A percentile compares a stretch with the other conserved stretches of the same genome.
Evolutionary conservation across 2,329 filamentous ascomycete species (phyloP).

Genomic region (Aspergillus calidoustus): DNA sequence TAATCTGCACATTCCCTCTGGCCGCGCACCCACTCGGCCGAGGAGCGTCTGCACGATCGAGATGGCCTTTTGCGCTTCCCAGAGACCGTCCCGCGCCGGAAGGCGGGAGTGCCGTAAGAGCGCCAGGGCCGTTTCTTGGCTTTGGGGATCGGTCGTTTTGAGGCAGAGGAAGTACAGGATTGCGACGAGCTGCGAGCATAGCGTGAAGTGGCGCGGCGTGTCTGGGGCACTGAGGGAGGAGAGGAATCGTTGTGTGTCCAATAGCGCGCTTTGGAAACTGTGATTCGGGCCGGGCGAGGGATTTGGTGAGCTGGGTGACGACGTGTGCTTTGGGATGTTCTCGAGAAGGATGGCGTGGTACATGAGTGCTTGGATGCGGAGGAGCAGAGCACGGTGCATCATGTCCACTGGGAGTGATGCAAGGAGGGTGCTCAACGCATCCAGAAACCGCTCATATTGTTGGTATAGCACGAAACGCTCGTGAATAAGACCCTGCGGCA

Average conservation of each 20-base stretch:
- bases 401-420: not conserved
- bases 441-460: slow-evolving; percentile 12
- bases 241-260: slow-evolving; percentile 1
- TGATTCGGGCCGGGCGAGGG: not conserved
- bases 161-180: slow-evolving; percentile 30
- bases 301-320: not conserved
- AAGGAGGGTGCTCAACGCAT: slow-evolving; percentile 2
- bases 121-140: slow-evolving; percentile 17
- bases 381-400: slow-evolving; percentile 9
- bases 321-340: slow-evolving; percentile 4
- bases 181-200: slow-evolving; percentile 30
- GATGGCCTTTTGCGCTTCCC: slow-evolving; percentile 26
- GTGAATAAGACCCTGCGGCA: slow-evolving; percentile 9
- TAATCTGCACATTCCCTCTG: not conserved
- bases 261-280: not conserved
- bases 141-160: slow-evolving; percentile 22
- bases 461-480: slow-evolving; percentile 19
- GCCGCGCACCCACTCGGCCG: too few relatives aligned
- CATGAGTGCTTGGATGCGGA: slow-evolving; percentile 22
- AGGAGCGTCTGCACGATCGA: slow-evolving; percentile 18
- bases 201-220: slow-evolving; percentile 24
- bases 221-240: not conserved
- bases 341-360: slow-evolving; percentile 22
- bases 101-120: slow-evolving; percentile 25
- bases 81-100: slow-evolving; percentile 28